Percentiles rank a stretch among this genome's conserved stretches.
phyloP scores from a whole-genome alignment of 495 filamentous ascomycete genomes.

The Neurospora sp. region DNA sequence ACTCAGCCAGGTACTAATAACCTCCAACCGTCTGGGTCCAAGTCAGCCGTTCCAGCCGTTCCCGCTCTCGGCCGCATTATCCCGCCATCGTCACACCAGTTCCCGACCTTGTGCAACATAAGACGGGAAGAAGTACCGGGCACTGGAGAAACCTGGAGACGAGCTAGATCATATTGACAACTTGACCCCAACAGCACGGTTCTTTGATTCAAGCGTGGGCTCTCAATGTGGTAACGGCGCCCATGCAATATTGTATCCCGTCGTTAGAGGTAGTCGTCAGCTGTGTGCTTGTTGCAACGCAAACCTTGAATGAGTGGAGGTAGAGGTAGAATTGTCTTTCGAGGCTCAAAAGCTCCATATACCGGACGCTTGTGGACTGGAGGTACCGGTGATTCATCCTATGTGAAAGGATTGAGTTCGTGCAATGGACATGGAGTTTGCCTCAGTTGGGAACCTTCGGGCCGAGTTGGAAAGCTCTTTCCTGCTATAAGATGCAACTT shows the following conservation, averaged over 20 bases:
- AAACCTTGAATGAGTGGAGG: not conserved
- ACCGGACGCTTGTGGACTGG: not conserved
- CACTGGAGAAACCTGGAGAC: not conserved
- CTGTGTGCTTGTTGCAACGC: not conserved
- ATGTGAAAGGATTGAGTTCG: not conserved
- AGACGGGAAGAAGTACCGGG: not conserved
- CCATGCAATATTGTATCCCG: not conserved
- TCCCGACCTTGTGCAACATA: not conserved
- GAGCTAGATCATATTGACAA: not conserved
- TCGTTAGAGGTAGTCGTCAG: not conserved
- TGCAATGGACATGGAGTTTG: not conserved
- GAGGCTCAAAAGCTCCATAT: not conserved
- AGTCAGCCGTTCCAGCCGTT: not conserved
- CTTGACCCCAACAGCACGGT: not conserved
- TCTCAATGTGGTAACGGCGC: not conserved
- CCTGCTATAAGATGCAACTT: not conserved
- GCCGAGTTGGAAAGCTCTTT: not conserved
- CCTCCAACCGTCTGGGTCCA: not conserved
- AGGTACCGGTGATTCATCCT: not conserved
- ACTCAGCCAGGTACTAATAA: not conserved
- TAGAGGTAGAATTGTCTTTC: not conserved
- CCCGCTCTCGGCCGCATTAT: not conserved
- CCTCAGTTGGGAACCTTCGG: not conserved
- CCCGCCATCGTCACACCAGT: not conserved
- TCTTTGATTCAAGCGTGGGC: not conserved